These are phyloP conservation scores for Rubia tinctorum DNA, from an alignment of 305 asterid species.

Conservation along the genomic window DNA sequence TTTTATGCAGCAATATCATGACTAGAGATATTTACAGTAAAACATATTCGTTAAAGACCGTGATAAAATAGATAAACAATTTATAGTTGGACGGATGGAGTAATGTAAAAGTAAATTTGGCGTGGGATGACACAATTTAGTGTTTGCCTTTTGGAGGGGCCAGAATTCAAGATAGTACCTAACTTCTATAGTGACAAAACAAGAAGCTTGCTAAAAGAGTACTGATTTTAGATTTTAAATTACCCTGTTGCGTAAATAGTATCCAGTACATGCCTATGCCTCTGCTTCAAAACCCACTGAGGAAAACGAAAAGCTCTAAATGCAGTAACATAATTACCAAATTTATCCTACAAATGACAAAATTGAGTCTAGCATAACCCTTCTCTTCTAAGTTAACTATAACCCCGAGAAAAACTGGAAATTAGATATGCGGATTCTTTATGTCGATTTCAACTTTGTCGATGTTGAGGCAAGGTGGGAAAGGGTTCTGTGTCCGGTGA, in stretches of 20 bases:
- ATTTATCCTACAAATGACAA: conserved; percentile 15
- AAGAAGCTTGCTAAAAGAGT: too few relatives aligned
- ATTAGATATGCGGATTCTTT: conserved; percentile 17
- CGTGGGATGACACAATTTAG: too few relatives aligned
- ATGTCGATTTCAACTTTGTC: conserved; percentile 83
- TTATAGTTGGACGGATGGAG: too few relatives aligned
- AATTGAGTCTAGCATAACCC: conserved; percentile 10
- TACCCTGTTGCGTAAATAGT: background rate
- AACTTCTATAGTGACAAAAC: too few relatives aligned
- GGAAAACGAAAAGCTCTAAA: conserved; percentile 2
- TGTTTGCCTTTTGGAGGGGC: too few relatives aligned
- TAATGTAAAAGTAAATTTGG: background rate
- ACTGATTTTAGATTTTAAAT: background rate
- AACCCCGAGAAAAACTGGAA: background rate
- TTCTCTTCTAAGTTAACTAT: conserved; percentile 6
- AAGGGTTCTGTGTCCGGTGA: conserved; percentile 87
- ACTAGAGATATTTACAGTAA: too few relatives aligned
- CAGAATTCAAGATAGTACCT: too few relatives aligned
- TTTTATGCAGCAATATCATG: too few relatives aligned
- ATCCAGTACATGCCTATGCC: background rate
- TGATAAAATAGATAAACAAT: too few relatives aligned
- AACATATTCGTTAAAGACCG: too few relatives aligned
- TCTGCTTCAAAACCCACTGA: background rate
- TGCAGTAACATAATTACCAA: conserved; percentile 5
- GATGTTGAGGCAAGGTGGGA: conserved; percentile 77